Conservation (phyloP, 1,139 yeast species). For the Blastobotrys proliferans region DNA sequence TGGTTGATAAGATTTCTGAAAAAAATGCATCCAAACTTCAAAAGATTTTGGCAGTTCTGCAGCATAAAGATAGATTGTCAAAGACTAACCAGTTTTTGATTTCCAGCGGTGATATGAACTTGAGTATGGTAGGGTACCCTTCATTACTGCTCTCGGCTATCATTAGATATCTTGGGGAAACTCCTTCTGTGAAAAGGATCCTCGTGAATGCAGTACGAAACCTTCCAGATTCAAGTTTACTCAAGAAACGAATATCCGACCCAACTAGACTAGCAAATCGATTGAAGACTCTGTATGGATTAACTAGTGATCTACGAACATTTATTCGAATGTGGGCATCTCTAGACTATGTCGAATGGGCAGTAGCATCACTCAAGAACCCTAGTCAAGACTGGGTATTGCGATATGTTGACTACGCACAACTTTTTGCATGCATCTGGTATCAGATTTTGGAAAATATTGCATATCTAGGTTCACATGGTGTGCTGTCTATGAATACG, state of each 20-base stretch:
- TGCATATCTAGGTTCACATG: constrained; percentile 40
- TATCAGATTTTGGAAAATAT: constrained; percentile 42
- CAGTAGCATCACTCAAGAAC: constrained; percentile 27
- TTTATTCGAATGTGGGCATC: constrained; percentile 39
- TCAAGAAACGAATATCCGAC: constrained; percentile 7
- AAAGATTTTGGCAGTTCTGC: constrained; percentile 5
- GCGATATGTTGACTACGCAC: constrained; percentile 26
- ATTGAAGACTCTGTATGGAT: constrained; percentile 28
- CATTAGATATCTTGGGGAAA: constrained; percentile 16
- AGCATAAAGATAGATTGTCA: constrained; percentile 9
- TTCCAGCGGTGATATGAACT: constrained; percentile 18
- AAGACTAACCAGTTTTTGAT: constrained; percentile 12
- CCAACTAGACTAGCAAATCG: constrained; percentile 20
- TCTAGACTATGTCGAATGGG: constrained; percentile 37
- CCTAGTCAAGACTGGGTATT: constrained; percentile 19
- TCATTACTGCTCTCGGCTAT: constrained; percentile 28
- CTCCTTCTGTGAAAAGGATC: constrained; percentile 14
- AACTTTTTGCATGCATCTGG: constrained; percentile 35
- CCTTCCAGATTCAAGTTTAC: constrained; percentile 9
- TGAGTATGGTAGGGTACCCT: constrained; percentile 30
- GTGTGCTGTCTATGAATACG: constrained; percentile 31
- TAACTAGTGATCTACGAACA: constrained; percentile 39
- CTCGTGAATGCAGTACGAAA: constrained; percentile 7
- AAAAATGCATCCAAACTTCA: constrained; percentile 2
- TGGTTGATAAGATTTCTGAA: not conserved